Conservation (phyloP, 352 stramenopile genomes). For the Pythium oligandrum region DNA sequence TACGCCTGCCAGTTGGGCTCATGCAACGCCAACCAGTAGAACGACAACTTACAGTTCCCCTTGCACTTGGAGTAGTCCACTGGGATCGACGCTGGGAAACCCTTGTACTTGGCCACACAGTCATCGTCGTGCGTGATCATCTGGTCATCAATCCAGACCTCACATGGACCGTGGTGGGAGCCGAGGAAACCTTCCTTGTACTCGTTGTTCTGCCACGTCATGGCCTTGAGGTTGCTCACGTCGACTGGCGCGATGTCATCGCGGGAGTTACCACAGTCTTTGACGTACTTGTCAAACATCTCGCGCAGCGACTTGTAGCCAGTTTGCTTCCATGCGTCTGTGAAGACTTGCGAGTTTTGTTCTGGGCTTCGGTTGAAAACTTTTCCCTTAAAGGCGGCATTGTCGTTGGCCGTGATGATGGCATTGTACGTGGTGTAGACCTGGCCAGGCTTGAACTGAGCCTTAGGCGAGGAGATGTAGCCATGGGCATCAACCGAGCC, state of each 20-base stretch:
- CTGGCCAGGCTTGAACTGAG: constrained; percentile 16
- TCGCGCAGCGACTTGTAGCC: constrained; percentile 15
- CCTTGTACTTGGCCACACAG: constrained; percentile 8
- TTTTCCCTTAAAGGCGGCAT: constrained; percentile 25
- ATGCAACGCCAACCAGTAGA: constrained; percentile 25
- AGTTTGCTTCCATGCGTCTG: constrained; percentile 14
- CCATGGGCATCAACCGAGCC: constrained; percentile 13
- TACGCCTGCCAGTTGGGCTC: too few species aligned
- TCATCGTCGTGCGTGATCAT: constrained; percentile 19
- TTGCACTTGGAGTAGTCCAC: constrained; percentile 15
- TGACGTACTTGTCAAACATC: constrained; percentile 17
- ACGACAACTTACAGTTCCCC: constrained; percentile 15
- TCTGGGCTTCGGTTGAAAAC: constrained; percentile 21
- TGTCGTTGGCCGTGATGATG: constrained; percentile 4
- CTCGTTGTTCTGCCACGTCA: constrained; percentile 35
- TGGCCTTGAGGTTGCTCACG: constrained; percentile 16
- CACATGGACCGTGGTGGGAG: constrained; percentile 17
- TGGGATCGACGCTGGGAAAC: constrained; percentile 3
- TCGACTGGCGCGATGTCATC: constrained; percentile 9
- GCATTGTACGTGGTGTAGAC: constrained; percentile 21
- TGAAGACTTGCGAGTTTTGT: constrained; percentile 15
- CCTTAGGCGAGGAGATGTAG: constrained; percentile 21
- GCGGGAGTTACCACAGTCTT: constrained; percentile 18
- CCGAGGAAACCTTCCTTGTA: constrained; percentile 40
- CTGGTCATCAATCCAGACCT: constrained; percentile 20